phyloP scores from a whole-genome alignment of 306 rosid genomes.

The Quercus engelmannii region DNA sequence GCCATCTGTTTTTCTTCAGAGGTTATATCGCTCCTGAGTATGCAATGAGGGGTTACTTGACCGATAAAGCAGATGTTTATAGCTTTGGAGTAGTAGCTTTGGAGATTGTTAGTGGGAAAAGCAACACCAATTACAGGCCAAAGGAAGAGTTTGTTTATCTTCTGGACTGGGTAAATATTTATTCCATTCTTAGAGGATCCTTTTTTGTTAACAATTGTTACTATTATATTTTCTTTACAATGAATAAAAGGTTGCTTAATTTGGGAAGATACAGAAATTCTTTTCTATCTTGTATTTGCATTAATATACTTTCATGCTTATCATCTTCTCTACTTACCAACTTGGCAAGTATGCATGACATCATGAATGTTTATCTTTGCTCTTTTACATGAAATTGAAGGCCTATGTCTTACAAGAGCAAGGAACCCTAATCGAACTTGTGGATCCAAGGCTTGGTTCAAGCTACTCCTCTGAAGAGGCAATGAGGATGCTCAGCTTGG shows the following conservation, averaged over 20 bases:
- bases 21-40: constrained; percentile 62
- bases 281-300: background rate
- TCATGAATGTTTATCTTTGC: background rate
- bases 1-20: constrained; percentile 19
- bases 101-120: constrained; percentile 55
- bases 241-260: background rate
- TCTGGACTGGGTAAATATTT: constrained; percentile 55
- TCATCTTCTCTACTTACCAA: background rate
- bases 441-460: constrained; percentile 35
- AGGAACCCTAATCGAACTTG: constrained; percentile 33
- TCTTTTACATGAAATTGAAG: constrained; percentile 15
- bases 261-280: background rate
- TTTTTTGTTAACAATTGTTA: background rate
- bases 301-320: background rate
- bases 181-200: background rate
- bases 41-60: constrained; percentile 67
- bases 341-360: background rate
- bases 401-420: constrained; percentile 27
- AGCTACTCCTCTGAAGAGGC: constrained; percentile 30
- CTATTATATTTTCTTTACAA: background rate
- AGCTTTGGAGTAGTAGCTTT: constrained; percentile 61
- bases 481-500: constrained; percentile 33
- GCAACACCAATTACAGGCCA: constrained; percentile 45
- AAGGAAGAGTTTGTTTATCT: constrained; percentile 44
- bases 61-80: constrained; percentile 76